Percentiles rank a stretch among this genome's conserved stretches.
Evolutionary conservation across 768 basidiomycete genomes (phyloP).

Genomic region (Nidularia pulvinata): DNA sequence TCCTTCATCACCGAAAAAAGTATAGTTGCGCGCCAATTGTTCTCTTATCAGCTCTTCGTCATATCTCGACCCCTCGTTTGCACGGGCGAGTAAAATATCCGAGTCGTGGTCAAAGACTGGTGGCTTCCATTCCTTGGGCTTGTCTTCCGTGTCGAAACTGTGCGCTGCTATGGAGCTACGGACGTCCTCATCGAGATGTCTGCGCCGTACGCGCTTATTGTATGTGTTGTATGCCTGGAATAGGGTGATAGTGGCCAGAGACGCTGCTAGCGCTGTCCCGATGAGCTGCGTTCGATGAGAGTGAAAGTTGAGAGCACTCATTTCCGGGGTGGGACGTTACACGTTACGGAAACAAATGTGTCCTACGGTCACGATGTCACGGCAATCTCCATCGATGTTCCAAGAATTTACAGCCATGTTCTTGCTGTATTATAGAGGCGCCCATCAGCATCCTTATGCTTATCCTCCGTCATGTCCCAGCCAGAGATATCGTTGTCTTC

Average conservation of each 20-base stretch:
- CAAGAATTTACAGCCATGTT: no score
- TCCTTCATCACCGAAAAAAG: constrained; percentile 89
- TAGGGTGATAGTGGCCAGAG: constrained; percentile 56
- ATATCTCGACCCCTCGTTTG: constrained; percentile 29
- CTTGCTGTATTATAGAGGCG: no score
- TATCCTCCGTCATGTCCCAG: neutral
- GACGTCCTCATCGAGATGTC: constrained; percentile 57
- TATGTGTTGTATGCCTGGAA: constrained; percentile 60
- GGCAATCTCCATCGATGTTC: no score
- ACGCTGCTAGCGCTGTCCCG: constrained; percentile 63
- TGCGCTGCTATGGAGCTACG: constrained; percentile 44
- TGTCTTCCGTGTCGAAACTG: constrained; percentile 12
- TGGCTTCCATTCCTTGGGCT: neutral
- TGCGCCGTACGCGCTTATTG: constrained; percentile 43
- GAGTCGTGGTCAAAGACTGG: neutral
- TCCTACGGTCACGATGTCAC: no score
- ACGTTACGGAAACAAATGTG: no score
- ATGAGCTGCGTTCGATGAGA: constrained; percentile 69
- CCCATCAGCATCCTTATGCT: neutral
- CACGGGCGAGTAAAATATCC: constrained; percentile 1
- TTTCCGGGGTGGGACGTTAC: constrained; percentile 1
- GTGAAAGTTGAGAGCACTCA: constrained; percentile 31
- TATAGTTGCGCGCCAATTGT: constrained; percentile 91
- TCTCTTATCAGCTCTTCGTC: constrained; percentile 86
- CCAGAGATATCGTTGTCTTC: neutral